Evolutionary conservation across 306 rosid species (phyloP).

Genomic region (Glycine latifolia): DNA sequence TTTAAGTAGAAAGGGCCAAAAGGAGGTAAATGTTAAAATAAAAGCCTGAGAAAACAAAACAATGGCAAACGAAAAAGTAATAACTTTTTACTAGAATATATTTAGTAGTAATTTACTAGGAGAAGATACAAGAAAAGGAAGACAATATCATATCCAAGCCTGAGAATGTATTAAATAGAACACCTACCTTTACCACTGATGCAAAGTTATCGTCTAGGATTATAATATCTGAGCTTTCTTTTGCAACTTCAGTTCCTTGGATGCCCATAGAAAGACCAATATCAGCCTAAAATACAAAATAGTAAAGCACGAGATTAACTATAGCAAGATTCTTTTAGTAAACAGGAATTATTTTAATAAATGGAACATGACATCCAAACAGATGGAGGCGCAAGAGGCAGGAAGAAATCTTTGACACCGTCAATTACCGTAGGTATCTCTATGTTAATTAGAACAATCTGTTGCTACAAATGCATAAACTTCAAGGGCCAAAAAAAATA

Average conservation of each 20-base stretch:
- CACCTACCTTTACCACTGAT: slow-evolving; percentile 85
- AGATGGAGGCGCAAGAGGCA: slow-evolving; percentile 6
- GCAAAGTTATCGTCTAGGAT: slow-evolving; percentile 96
- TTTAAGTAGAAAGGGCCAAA: too few species aligned
- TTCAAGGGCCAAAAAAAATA: not conserved
- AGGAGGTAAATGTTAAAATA: slow-evolving; percentile 8
- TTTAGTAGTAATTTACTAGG: not conserved
- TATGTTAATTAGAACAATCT: slow-evolving; percentile 31
- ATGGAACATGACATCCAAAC: slow-evolving; percentile 22
- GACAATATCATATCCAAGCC: slow-evolving; percentile 35
- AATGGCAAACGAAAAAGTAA: slow-evolving; percentile 11
- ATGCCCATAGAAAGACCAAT: slow-evolving; percentile 99
- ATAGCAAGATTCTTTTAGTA: slow-evolving; percentile 20
- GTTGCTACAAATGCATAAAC: slow-evolving; percentile 29
- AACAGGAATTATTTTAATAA: slow-evolving; percentile 19
- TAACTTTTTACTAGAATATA: not conserved
- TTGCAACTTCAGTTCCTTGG: slow-evolving; percentile 98
- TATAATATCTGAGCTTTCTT: slow-evolving; percentile 97
- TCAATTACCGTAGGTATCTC: slow-evolving; percentile 33
- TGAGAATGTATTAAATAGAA: slow-evolving; percentile 17
- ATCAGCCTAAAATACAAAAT: slow-evolving; percentile 88
- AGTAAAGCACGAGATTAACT: slow-evolving; percentile 52
- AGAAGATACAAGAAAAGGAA: not conserved
- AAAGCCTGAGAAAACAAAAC: slow-evolving; percentile 28
- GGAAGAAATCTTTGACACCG: slow-evolving; percentile 22